Percentiles rank a stretch among this genome's conserved stretches.
Evolutionary conservation across 2,329 filamentous ascomycete species (phyloP).

Genomic region (Xylariaceae sp.): DNA sequence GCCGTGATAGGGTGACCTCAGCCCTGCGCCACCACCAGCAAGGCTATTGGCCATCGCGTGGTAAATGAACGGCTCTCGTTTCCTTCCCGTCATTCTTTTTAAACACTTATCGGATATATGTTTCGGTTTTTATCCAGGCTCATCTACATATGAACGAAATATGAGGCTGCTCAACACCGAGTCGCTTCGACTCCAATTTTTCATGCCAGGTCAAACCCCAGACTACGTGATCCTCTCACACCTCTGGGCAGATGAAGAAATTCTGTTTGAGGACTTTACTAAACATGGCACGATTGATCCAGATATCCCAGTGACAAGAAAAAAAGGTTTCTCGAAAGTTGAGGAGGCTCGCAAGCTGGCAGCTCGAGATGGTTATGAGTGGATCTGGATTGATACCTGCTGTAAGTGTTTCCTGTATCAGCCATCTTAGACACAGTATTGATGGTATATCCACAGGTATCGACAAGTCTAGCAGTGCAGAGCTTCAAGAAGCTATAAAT

Average conservation of each 20-base stretch:
- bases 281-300: neutral
- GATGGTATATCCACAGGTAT: neutral
- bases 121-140: too few relatives aligned
- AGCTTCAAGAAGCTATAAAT: conserved; percentile 7
- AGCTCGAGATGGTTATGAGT: conserved; percentile 6
- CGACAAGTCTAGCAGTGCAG: conserved; percentile 8
- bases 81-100: too few relatives aligned
- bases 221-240: conserved; percentile 12
- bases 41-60: too few relatives aligned
- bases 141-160: too few relatives aligned
- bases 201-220: neutral
- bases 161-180: conserved; percentile 1
- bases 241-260: conserved; percentile 1
- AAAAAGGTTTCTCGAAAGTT: neutral
- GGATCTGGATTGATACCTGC: conserved; percentile 13
- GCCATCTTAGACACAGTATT: neutral
- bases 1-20: too few relatives aligned
- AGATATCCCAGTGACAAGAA: neutral
- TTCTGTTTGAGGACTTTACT: conserved; percentile 1
- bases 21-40: too few relatives aligned
- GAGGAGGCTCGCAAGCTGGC: neutral
- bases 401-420: neutral
- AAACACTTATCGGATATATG: too few relatives aligned
- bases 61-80: too few relatives aligned
- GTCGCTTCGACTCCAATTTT: neutral